phyloP scores from a whole-genome alignment of 2,329 filamentous ascomycete species.

The Epichloe uncinata region DNA sequence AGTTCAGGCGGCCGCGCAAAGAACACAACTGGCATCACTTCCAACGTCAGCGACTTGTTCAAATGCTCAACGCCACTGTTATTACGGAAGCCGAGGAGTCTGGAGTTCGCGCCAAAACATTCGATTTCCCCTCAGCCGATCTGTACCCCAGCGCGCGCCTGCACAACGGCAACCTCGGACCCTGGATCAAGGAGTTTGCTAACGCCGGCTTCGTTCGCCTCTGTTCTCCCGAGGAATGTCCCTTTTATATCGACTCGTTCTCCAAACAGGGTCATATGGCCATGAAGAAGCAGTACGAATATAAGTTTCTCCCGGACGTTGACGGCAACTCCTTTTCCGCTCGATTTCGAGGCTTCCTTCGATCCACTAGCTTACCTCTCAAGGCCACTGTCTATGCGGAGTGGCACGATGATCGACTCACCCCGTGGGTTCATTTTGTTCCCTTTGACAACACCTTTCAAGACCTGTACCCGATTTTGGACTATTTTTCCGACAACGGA shows the following conservation, averaged over 20 bases:
- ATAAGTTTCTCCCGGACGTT: constrained; percentile 56
- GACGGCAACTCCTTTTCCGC: constrained; percentile 56
- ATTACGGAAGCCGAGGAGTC: constrained; percentile 34
- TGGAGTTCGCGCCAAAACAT: constrained; percentile 29
- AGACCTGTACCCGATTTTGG: constrained; percentile 52
- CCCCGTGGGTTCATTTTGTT: constrained; percentile 60
- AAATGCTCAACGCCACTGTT: constrained; percentile 53
- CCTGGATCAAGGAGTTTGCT: constrained; percentile 26
- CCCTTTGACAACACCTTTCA: constrained; percentile 56
- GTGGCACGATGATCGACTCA: constrained; percentile 59
- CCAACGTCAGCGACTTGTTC: constrained; percentile 57
- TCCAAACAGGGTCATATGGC: constrained; percentile 18
- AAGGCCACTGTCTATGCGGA: constrained; percentile 62
- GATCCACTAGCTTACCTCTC: constrained; percentile 50
- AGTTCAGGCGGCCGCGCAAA: constrained; percentile 43
- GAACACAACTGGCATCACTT: constrained; percentile 52
- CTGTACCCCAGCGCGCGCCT: constrained; percentile 30
- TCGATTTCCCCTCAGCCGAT: constrained; percentile 29
- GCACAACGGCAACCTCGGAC: constrained; percentile 21
- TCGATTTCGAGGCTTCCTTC: constrained; percentile 49
- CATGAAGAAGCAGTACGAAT: constrained; percentile 36
- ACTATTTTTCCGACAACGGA: constrained; percentile 47
- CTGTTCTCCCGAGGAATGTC: constrained; percentile 26
- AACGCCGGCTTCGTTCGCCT: constrained; percentile 32
- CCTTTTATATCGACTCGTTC: constrained; percentile 26